Conservation (phyloP, 2,329 filamentous ascomycete species). For the Aureobasidium sp. region DNA sequence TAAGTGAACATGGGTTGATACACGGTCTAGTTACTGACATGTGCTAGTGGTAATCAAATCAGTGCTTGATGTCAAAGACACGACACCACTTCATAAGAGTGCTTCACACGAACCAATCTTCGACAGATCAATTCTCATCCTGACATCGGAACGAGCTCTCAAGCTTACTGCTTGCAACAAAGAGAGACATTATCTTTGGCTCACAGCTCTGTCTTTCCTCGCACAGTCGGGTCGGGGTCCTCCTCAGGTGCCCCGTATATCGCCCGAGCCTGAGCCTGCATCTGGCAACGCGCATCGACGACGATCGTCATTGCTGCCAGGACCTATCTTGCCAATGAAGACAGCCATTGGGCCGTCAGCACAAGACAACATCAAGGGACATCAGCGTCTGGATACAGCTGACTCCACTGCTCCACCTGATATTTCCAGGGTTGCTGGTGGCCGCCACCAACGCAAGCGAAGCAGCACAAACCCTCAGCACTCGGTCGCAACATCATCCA, state of each 20-base stretch:
- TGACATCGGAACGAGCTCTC: constrained; percentile 85
- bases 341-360: constrained; percentile 17
- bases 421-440: constrained; percentile 60
- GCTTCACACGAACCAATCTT: constrained; percentile 48
- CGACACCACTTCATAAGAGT: constrained; percentile 75
- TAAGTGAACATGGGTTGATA: constrained; percentile 47
- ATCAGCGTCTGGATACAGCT: constrained; percentile 30
- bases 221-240: constrained; percentile 80
- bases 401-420: constrained; percentile 65
- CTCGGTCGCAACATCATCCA: constrained; percentile 46
- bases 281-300: constrained; percentile 21
- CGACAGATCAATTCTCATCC: constrained; percentile 87
- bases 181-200: constrained; percentile 90
- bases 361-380: constrained; percentile 14
- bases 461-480: constrained; percentile 79
- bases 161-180: constrained; percentile 83
- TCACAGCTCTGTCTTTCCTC: constrained; percentile 89
- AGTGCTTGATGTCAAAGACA: constrained; percentile 92
- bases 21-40: not conserved
- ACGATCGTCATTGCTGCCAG: constrained; percentile 25
- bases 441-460: constrained; percentile 68
- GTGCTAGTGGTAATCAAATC: constrained; percentile 81
- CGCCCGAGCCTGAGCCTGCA: constrained; percentile 18
- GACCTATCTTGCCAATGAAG: constrained; percentile 24
- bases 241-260: constrained; percentile 40